Evolutionary conservation across 345 rosid genomes (phyloP).

Genomic region (Fremontodendron californicum): DNA sequence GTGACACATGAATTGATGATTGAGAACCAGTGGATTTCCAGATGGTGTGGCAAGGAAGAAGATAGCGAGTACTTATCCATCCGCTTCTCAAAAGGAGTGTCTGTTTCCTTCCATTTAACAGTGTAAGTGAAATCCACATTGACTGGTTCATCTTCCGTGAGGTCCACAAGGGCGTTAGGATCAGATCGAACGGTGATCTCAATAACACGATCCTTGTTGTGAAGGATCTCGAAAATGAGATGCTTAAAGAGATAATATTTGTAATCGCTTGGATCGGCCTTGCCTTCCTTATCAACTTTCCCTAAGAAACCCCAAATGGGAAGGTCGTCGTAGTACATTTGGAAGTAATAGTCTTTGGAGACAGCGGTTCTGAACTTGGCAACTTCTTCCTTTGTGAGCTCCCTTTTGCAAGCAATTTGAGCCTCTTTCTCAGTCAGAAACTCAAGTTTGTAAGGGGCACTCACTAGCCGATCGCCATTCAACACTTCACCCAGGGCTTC

Average conservation of each 20-base stretch:
- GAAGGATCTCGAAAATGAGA: constrained; percentile 35
- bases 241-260: constrained; percentile 46
- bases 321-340: constrained; percentile 53
- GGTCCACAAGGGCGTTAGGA: constrained; percentile 32
- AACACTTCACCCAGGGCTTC: constrained; percentile 74
- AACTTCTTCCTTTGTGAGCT: constrained; percentile 36
- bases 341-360: constrained; percentile 47
- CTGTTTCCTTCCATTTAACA: constrained; percentile 49
- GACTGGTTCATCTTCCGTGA: constrained; percentile 40
- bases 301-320: constrained; percentile 57
- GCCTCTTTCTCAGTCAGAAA: constrained; percentile 36
- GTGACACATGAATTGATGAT: constrained; percentile 58
- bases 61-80: constrained; percentile 49
- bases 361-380: constrained; percentile 37
- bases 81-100: constrained; percentile 41
- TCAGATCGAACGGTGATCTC: constrained; percentile 37
- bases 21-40: constrained; percentile 59
- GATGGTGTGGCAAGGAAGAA: constrained; percentile 46
- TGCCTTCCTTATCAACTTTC: constrained; percentile 46
- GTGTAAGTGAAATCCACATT: constrained; percentile 45
- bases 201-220: constrained; percentile 52
- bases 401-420: constrained; percentile 37
- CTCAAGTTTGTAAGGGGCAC: constrained; percentile 54
- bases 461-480: constrained; percentile 66
- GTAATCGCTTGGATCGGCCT: constrained; percentile 39